These are phyloP conservation scores for Alternaria ethzedia DNA, from an alignment of 2,329 filamentous ascomycete species.

Conservation along the genomic window DNA sequence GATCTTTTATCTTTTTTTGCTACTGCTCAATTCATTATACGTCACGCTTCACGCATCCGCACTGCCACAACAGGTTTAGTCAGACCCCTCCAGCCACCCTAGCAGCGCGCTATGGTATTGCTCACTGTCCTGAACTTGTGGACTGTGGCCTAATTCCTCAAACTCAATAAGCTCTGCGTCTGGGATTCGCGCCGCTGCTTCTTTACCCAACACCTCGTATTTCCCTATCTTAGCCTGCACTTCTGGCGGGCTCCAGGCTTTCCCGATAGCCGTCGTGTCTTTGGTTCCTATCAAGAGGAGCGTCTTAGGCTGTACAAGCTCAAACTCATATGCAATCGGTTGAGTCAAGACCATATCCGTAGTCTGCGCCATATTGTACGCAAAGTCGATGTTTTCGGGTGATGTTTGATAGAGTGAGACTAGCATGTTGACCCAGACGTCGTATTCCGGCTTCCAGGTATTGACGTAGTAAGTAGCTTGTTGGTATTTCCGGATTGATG, in stretches of 20 bases:
- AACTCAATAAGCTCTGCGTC: slow-evolving; percentile 56
- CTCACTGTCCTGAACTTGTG: slow-evolving; percentile 60
- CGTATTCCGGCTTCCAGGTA: slow-evolving; percentile 58
- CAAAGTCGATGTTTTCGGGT: slow-evolving; percentile 49
- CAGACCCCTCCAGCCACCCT: slow-evolving; percentile 49
- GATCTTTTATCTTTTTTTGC: background rate
- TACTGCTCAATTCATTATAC: background rate
- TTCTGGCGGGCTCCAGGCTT: slow-evolving; percentile 52
- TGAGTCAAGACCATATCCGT: slow-evolving; percentile 64
- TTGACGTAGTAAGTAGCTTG: slow-evolving; percentile 39
- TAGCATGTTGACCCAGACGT: slow-evolving; percentile 63
- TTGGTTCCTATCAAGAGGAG: slow-evolving; percentile 59
- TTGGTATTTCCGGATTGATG: slow-evolving; percentile 34
- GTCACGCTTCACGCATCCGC: background rate
- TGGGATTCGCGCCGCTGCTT: slow-evolving; percentile 54
- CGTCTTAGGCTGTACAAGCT: slow-evolving; percentile 54
- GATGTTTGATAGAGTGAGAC: slow-evolving; percentile 58
- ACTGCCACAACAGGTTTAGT: background rate
- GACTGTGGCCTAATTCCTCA: slow-evolving; percentile 58
- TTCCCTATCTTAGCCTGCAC: slow-evolving; percentile 52
- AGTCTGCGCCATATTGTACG: slow-evolving; percentile 57
- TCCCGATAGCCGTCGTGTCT: slow-evolving; percentile 63
- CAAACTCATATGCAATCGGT: slow-evolving; percentile 60
- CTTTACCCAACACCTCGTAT: slow-evolving; percentile 58
- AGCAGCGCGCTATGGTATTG: slow-evolving; percentile 57